A percentile compares a stretch with the other conserved stretches of the same genome.
Conservation (phyloP, 768 basidiomycete genomes). For the Lactarius indigo region DNA sequence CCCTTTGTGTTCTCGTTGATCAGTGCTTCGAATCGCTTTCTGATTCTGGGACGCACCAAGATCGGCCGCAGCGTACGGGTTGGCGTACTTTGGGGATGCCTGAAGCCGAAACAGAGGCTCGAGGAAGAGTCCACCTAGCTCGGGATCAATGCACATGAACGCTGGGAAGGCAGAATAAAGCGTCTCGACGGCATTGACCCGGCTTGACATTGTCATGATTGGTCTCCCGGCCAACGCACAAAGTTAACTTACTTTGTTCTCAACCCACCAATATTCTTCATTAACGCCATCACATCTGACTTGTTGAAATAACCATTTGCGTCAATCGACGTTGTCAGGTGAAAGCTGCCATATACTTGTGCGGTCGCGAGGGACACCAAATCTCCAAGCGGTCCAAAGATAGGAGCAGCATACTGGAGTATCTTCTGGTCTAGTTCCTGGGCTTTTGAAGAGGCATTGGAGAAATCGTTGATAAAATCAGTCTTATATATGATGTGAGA, state of each 20-base stretch:
- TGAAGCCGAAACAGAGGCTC: slow-evolving; percentile 27
- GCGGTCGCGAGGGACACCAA: slow-evolving; percentile 52
- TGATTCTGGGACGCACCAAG: slow-evolving; percentile 19
- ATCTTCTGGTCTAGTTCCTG: slow-evolving; percentile 46
- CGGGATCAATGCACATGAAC: slow-evolving; percentile 51
- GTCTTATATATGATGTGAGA: slow-evolving; percentile 30
- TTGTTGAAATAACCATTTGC: no score
- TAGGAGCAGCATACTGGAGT: slow-evolving; percentile 43
- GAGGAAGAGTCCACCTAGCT: slow-evolving; percentile 36
- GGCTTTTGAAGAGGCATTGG: slow-evolving; percentile 42
- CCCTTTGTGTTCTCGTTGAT: not conserved
- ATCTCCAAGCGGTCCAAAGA: slow-evolving; percentile 49
- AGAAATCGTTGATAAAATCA: slow-evolving; percentile 43
- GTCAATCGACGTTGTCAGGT: slow-evolving; percentile 52
- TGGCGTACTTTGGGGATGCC: slow-evolving; percentile 15
- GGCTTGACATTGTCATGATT: slow-evolving; percentile 3
- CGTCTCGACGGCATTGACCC: slow-evolving; percentile 52
- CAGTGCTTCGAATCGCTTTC: no score
- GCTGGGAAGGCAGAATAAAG: slow-evolving; percentile 48
- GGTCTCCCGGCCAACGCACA: not conserved
- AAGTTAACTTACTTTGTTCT: slow-evolving; percentile 32
- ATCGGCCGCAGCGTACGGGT: slow-evolving; percentile 23
- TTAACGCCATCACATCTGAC: slow-evolving; percentile 49
- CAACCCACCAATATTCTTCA: slow-evolving; percentile 33
- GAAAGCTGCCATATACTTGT: slow-evolving; percentile 50